Conservation (phyloP, 208 protist genomes). For the Acanthamoeba healyi region DNA sequence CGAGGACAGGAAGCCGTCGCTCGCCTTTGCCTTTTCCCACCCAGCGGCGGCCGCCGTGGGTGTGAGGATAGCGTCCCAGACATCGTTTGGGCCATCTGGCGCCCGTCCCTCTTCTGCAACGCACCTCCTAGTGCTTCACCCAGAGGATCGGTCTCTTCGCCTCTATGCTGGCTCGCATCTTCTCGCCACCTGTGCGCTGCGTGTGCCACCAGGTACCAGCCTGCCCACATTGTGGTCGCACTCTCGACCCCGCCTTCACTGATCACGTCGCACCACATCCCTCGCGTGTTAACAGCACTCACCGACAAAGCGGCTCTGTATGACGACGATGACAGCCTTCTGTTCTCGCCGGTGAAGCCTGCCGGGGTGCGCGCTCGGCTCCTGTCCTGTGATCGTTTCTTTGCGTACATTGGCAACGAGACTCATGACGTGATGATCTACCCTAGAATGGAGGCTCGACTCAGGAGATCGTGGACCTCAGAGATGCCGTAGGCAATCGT, state of each 20-base stretch:
- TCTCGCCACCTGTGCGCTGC: not conserved
- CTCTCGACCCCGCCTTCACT: not conserved
- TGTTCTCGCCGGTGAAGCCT: not conserved
- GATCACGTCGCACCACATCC: no score
- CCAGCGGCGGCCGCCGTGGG: constrained; percentile 1
- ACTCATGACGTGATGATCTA: no score
- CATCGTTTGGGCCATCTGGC: not conserved
- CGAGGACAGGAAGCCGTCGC: not conserved
- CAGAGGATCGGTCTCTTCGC: not conserved
- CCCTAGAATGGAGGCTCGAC: not conserved
- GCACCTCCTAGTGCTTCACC: not conserved
- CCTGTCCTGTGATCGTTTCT: no score
- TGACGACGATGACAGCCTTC: not conserved
- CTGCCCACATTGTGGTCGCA: not conserved
- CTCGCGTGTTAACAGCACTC: not conserved
- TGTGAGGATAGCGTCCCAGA: not conserved
- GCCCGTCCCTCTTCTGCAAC: not conserved
- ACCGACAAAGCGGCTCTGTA: not conserved
- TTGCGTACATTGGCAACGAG: no score
- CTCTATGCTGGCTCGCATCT: constrained; percentile 9
- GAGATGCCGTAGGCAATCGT: not conserved
- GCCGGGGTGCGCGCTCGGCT: not conserved
- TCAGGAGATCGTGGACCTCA: not conserved
- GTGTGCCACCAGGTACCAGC: not conserved
- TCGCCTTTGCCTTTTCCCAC: not conserved